Base-by-base conservation (phyloP, 495 filamentous ascomycete genomes). In the Durotheca rogersii region DNA sequence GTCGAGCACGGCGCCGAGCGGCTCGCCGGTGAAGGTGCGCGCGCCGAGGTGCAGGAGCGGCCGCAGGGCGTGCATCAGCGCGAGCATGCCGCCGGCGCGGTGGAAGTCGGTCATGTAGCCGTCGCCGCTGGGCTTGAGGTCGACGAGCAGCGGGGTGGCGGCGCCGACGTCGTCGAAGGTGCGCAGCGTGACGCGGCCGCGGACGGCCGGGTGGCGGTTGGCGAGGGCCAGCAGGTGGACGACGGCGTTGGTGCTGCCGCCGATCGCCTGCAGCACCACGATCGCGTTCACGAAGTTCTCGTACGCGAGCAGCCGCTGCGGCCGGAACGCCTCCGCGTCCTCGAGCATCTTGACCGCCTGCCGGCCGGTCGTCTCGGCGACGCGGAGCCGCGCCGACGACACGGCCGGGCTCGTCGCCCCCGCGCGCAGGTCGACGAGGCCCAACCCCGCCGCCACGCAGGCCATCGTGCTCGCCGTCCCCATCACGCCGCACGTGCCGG, bases 71-170 rank as follows among this genome's bases (percentile, higher is more conserved):
- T 79, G 72, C 7, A 86, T 51, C 0, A 87, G 61, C 3, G 77
- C 76, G 16, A 73, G 51, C 81, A 86, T 86, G 33, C 84, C 83
- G 5, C 83, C 84, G 0, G 82, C 77, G 57, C 81, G 79, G 58
- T 87, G 84, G 52, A 87, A 85, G 53, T 87, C 82, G 27, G 77
- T 81, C 83, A 86, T 86, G 66, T 87, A 87, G 45, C 84, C 83
- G 12, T 80, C 72, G 3, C 83, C 82, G 47, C 80, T 83, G 3
- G 84, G 84, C 46, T 87, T 87, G 10, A 87, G 68, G 55, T 86
- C 84, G 3, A 86, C 70, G 2, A 87, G 66, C 0, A 87, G 63
- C 0, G 83, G 84, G 0, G 81, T 83, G 6, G 57, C 70, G 11
- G 74, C 68, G 6, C 83, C 84, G 30, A 86, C 76, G 9, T 77